Evolutionary conservation across 2,329 filamentous ascomycete genomes (phyloP).

Genomic region (Colletotrichum sansevieriae): DNA sequence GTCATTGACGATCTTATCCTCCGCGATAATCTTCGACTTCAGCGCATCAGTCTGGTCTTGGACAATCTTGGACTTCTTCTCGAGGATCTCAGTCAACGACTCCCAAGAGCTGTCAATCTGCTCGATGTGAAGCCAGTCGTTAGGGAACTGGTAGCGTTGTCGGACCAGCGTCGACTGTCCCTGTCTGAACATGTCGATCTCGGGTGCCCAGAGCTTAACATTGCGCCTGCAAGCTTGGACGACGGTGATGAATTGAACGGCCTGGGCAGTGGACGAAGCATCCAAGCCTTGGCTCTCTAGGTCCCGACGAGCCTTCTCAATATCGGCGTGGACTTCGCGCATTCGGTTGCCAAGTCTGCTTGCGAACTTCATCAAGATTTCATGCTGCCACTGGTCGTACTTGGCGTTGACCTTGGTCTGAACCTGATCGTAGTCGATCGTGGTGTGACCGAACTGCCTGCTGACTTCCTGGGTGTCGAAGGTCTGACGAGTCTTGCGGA

Average conservation of each 20-base stretch:
- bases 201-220: constrained; percentile 92
- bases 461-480: constrained; percentile 98
- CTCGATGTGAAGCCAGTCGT: constrained; percentile 95
- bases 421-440: constrained; percentile 98
- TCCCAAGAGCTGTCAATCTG: constrained; percentile 98
- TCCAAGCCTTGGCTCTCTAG: constrained; percentile 93
- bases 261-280: constrained; percentile 94
- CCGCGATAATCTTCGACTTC: constrained; percentile 92
- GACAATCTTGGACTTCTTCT: constrained; percentile 93
- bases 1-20: constrained; percentile 91
- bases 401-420: constrained; percentile 99
- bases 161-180: constrained; percentile 92
- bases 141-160: constrained; percentile 92
- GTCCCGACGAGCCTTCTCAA: constrained; percentile 90
- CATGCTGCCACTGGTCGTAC: constrained; percentile 99
- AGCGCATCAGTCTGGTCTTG: constrained; percentile 96
- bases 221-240: constrained; percentile 97
- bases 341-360: constrained; percentile 89
- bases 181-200: constrained; percentile 95
- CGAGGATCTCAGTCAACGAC: constrained; percentile 89
- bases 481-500: constrained; percentile 92
- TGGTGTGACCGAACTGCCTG: constrained; percentile 91
- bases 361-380: constrained; percentile 95
- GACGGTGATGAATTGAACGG: constrained; percentile 97
- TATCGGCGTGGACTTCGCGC: constrained; percentile 91